phyloP scores from a whole-genome alignment of 2,329 filamentous ascomycete species.

The Ophiostoma ulmi region DNA sequence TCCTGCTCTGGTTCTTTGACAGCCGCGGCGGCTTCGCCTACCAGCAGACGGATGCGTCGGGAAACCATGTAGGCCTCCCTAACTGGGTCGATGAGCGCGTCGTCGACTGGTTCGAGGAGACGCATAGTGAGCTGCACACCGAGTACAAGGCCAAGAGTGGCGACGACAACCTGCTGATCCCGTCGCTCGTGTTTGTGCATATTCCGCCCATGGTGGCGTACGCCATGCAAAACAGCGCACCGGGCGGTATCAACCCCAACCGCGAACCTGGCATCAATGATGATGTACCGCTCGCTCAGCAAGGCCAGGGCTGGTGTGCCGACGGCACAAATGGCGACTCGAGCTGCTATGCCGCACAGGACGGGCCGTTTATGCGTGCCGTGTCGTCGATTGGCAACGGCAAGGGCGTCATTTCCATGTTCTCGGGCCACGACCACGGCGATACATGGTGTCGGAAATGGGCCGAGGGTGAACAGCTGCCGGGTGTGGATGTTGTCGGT shows the following conservation, averaged over 20 bases:
- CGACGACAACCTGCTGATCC: constrained; percentile 32
- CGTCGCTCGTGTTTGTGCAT: constrained; percentile 47
- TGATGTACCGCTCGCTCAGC: constrained; percentile 33
- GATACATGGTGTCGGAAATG: constrained; percentile 47
- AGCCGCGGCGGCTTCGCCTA: constrained; percentile 45
- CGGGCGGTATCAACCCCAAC: constrained; percentile 28
- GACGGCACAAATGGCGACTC: constrained; percentile 29
- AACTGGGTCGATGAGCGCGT: constrained; percentile 44
- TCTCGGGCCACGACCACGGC: constrained; percentile 57
- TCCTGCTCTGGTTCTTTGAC: constrained; percentile 61
- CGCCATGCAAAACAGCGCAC: constrained; percentile 29
- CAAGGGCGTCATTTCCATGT: constrained; percentile 47
- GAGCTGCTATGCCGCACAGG: constrained; percentile 40
- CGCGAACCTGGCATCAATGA: constrained; percentile 36
- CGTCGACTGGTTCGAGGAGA: constrained; percentile 42
- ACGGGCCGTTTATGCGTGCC: constrained; percentile 53
- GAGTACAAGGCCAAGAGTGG: constrained; percentile 26
- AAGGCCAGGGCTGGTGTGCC: constrained; percentile 34
- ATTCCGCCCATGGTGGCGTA: constrained; percentile 39
- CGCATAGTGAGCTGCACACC: constrained; percentile 33
- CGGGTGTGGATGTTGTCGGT: constrained; percentile 32
- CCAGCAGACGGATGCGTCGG: constrained; percentile 30
- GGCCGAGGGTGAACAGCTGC: constrained; percentile 27
- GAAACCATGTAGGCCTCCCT: constrained; percentile 28
- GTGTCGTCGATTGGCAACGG: constrained; percentile 46